Conservation (phyloP, 495 filamentous ascomycete species). For the Tuber melanosporum region DNA sequence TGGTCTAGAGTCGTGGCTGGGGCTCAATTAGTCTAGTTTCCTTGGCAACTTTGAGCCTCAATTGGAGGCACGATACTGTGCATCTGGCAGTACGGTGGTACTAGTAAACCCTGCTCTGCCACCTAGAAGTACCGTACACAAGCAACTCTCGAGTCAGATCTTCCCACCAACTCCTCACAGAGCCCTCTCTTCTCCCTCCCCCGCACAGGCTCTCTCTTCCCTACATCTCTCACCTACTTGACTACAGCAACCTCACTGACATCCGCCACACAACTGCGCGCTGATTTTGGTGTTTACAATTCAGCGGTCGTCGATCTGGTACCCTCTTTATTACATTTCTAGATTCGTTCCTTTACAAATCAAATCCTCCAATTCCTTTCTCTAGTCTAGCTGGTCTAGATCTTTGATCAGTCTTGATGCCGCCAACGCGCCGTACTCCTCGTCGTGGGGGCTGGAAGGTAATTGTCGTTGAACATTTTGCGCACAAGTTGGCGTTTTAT, state of each 20-base stretch:
- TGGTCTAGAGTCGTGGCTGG: background rate
- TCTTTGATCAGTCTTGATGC: background rate
- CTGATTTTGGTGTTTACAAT: background rate
- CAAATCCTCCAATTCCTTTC: background rate
- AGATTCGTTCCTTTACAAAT: background rate
- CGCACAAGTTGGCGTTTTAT: background rate
- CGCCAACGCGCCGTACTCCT: background rate
- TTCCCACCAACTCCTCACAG: background rate
- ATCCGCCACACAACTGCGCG: background rate
- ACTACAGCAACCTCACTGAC: background rate
- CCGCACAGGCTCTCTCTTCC: background rate
- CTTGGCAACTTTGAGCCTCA: slow-evolving; percentile 2
- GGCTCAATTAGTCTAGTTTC: background rate
- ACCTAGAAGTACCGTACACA: background rate
- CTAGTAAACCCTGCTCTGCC: background rate
- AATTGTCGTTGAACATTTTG: background rate
- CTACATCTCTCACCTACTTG: background rate
- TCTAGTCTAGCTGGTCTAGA: background rate
- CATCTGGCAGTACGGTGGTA: no score
- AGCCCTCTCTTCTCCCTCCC: background rate
- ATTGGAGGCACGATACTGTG: background rate
- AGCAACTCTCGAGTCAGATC: background rate
- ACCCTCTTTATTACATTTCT: background rate
- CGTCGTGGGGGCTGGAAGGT: background rate
- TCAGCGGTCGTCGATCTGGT: background rate